A percentile compares a stretch with the other conserved stretches of the same genome.
Conservation (phyloP, 1,284 basidiomycete genomes). For the Violaceomyces palustris region DNA sequence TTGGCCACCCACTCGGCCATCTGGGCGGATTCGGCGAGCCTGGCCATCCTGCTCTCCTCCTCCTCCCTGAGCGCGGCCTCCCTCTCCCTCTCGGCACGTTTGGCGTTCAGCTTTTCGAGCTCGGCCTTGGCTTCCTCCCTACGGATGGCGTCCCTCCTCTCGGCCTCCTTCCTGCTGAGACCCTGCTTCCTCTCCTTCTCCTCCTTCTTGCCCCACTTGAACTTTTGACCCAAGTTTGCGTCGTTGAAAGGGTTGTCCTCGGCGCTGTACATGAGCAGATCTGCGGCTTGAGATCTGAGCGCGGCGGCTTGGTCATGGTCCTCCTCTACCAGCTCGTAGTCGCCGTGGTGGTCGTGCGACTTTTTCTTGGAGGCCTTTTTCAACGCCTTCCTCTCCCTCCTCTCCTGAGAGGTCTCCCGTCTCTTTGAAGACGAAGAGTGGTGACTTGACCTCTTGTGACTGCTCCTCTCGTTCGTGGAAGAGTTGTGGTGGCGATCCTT, state of each 20-base stretch:
- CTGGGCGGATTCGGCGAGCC: slow-evolving; percentile 84
- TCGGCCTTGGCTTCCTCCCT: slow-evolving; percentile 81
- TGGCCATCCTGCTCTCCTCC: slow-evolving; percentile 80
- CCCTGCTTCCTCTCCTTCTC: slow-evolving; percentile 91
- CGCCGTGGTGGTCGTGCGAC: slow-evolving; percentile 22
- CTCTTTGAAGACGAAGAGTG: slow-evolving; percentile 3
- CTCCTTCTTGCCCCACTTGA: slow-evolving; percentile 96
- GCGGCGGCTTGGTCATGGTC: slow-evolving; percentile 28
- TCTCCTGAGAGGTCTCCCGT: slow-evolving; percentile 34
- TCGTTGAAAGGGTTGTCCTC: slow-evolving; percentile 97
- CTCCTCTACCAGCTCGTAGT: slow-evolving; percentile 9
- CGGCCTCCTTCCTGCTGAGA: slow-evolving; percentile 71
- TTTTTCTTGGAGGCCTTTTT: slow-evolving; percentile 25
- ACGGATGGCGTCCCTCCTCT: slow-evolving; percentile 71
- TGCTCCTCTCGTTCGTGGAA: slow-evolving; percentile 3
- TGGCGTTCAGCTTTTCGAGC: slow-evolving; percentile 79
- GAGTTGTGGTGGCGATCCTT: too few species aligned
- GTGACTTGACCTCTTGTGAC: slow-evolving; percentile 3
- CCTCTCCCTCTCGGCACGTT: slow-evolving; percentile 83
- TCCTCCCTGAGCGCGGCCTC: slow-evolving; percentile 83
- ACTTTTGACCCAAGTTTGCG: slow-evolving; percentile 84
- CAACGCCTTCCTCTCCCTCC: slow-evolving; percentile 36
- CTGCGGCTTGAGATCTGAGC: slow-evolving; percentile 39
- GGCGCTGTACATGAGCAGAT: slow-evolving; percentile 66
- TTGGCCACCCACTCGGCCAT: slow-evolving; percentile 98